These are phyloP conservation scores for Paramecium bursaria DNA, from an alignment of 73 alveolate species.

Conservation along the genomic window DNA sequence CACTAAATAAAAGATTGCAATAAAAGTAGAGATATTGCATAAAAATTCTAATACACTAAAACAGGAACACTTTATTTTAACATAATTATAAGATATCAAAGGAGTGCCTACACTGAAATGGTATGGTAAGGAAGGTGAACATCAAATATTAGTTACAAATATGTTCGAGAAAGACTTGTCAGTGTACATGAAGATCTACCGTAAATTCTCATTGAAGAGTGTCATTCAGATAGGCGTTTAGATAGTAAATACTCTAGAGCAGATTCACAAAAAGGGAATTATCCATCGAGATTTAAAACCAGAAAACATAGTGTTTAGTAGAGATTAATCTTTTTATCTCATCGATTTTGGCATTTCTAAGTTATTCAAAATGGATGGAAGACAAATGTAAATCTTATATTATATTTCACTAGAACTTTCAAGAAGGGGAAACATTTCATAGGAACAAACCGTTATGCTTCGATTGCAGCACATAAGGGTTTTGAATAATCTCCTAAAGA, in stretches of 20 bases:
- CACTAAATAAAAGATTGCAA: neutral
- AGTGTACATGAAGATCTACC: neutral
- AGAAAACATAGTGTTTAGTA: neutral
- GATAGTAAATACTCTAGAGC: no score
- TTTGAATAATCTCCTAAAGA: conserved; percentile 71
- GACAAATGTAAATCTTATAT: neutral
- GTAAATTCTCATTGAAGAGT: neutral
- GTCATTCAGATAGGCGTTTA: neutral
- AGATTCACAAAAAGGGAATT: neutral
- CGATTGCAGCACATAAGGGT: conserved; percentile 70
- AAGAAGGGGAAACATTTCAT: conserved; percentile 63
- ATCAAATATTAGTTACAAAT: neutral
- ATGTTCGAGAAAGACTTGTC: neutral
- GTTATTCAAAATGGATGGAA: neutral
- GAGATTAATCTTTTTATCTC: neutral
- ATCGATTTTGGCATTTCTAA: neutral
- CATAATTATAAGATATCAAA: neutral
- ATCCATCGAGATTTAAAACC: neutral
- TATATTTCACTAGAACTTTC: no score
- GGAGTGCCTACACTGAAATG: neutral
- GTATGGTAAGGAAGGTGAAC: neutral
- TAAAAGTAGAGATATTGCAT: neutral
- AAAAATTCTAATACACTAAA: neutral
- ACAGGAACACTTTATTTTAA: neutral
- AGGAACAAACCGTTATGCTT: conserved; percentile 71